Evolutionary conservation across 1,139 yeast species (phyloP), one percentile per base, ranked within the genome.

Genomic region (Debaryomycetaceae sp.): DNA sequence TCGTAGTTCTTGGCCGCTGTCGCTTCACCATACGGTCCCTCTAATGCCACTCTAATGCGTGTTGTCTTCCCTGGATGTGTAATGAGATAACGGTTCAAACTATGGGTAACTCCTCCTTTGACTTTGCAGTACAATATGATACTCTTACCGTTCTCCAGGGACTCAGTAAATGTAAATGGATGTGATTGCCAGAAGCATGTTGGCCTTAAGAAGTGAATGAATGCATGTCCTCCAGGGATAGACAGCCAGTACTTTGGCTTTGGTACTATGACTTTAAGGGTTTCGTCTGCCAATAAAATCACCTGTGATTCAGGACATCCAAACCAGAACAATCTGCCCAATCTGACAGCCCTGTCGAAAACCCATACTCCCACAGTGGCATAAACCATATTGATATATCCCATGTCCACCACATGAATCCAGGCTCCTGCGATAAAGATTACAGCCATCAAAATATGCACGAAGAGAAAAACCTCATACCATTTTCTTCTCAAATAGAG

Each of bases 161-260:
- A 52, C 7, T 58, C 63, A 8, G 65, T 58, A 46, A 66, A 68
- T 0, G 76, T 68, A 49, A 72, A 72, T 6, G 76, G 76, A 52
- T 72, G 77, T 2, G 75, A 68, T 50, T 72, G 77, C 73, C 73
- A 72, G 52, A 71, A 72, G 45, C 62, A 62, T 14, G 57, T 44
- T 5, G 65, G 65, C 39, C 60, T 59, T 34, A 75, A 45, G 55
- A 79, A 77, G 49, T 75, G 70, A 36, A 79, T 62, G 45, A 72
- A 79, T 0, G 78, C 81, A 55, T 77, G 80, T 1, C 80, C 76
- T 37, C 82, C 83, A 7, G 80, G 77, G 38, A 62, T 55, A 1
- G 74, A 54, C 17, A 60, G 56, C 79, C 79, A 76, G 47, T 63
- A 58, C 2, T 50, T 54, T 14, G 78, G 76, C 40, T 62, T 71